Evolutionary conservation across 768 basidiomycete species (phyloP).

Genomic region (Scleroderma bovista): DNA sequence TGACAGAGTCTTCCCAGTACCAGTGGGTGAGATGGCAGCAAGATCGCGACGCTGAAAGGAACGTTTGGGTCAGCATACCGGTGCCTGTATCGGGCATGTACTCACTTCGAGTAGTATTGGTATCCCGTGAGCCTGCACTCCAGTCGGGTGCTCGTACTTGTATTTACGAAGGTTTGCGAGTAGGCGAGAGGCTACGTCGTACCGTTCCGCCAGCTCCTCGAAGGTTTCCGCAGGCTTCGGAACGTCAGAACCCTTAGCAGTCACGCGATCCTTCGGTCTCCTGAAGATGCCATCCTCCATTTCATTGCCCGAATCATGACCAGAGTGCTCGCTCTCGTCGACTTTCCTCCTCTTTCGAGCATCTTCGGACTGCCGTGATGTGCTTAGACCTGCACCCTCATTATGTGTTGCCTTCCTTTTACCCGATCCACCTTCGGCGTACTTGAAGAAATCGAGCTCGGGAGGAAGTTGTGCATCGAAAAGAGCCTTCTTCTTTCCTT

Average conservation of each 20-base stretch:
- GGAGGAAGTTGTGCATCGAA: conserved; percentile 54
- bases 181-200: conserved; percentile 53
- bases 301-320: conserved; percentile 17
- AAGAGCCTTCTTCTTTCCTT: conserved; percentile 18
- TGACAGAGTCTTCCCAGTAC: conserved; percentile 93
- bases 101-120: conserved; percentile 77
- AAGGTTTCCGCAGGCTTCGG: conserved; percentile 59
- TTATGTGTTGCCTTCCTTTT: conserved; percentile 45
- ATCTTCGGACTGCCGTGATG: conserved; percentile 4
- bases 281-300: conserved; percentile 16
- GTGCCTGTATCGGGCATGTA: neutral
- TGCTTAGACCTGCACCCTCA: conserved; percentile 10
- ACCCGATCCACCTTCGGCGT: conserved; percentile 49
- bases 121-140: conserved; percentile 74
- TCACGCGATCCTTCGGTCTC: conserved; percentile 56
- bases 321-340: conserved; percentile 18
- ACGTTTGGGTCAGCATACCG: conserved; percentile 3
- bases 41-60: conserved; percentile 66
- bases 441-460: conserved; percentile 92
- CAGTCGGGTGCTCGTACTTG: conserved; percentile 66
- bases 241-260: conserved; percentile 65
- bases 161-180: conserved; percentile 57
- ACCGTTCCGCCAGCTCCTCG: conserved; percentile 50
- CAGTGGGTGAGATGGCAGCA: conserved; percentile 93
- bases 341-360: conserved; percentile 27